These are phyloP conservation scores for Herpetospermum pedunculosum DNA, from an alignment of 306 rosid species.

Conservation along the genomic window DNA sequence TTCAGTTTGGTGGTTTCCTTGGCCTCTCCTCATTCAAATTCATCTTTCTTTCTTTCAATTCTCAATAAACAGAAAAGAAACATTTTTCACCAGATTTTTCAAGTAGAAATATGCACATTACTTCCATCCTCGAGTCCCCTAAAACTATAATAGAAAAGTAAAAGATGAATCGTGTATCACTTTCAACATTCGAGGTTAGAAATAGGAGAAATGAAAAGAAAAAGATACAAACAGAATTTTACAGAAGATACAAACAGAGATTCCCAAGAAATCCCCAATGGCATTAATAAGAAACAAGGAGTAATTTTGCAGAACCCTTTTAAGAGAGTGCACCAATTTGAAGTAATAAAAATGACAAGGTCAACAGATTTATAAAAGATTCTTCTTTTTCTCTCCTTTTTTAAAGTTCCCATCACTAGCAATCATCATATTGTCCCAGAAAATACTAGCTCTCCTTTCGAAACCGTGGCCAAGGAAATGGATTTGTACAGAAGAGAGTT, in stretches of 20 bases:
- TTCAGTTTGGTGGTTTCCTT: background rate
- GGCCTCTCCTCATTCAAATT: background rate
- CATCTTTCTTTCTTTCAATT: background rate
- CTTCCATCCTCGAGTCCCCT: background rate
- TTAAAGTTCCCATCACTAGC: constrained; percentile 1
- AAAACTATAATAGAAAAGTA: background rate
- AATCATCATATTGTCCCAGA: constrained; percentile 1
- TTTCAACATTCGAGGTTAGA: background rate
- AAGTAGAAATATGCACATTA: background rate
- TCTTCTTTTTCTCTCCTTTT: constrained; percentile 7
- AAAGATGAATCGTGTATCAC: background rate
- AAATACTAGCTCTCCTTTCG: background rate
- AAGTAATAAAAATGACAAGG: background rate
- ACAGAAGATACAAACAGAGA: background rate
- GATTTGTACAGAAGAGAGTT: background rate
- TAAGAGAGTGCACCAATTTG: background rate
- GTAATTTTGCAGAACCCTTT: background rate
- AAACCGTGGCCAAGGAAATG: no score
- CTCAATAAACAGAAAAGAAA: background rate
- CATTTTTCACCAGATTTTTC: background rate
- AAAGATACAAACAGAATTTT: background rate
- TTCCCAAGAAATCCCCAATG: background rate
- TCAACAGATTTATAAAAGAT: background rate
- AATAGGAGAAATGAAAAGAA: background rate
- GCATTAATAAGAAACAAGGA: background rate